phyloP scores from a whole-genome alignment of 441 rosid genomes.

The Viola pubescens region DNA sequence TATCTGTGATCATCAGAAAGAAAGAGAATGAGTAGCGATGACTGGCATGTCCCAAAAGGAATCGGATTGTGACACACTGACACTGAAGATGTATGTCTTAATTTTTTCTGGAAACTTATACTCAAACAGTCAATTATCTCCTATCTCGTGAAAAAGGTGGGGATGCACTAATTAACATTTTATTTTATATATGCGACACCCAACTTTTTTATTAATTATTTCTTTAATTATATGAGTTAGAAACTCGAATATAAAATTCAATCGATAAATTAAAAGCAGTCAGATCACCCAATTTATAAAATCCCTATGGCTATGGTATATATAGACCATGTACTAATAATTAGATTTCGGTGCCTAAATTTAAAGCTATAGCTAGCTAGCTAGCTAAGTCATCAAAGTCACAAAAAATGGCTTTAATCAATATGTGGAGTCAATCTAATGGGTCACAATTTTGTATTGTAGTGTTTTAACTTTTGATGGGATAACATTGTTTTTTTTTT shows the following conservation, averaged over 20 bases:
- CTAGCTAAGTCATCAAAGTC: not conserved
- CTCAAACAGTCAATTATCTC: slow-evolving; percentile 2
- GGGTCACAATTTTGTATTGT: not conserved
- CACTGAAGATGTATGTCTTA: not conserved
- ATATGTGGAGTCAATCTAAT: not conserved
- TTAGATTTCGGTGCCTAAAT: not conserved
- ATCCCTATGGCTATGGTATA: too few relatives aligned
- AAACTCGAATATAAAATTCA: too few relatives aligned
- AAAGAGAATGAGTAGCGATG: not conserved
- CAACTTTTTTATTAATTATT: too few relatives aligned
- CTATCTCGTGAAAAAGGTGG: slow-evolving; percentile 15
- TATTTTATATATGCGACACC: too few relatives aligned
- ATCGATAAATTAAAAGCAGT: too few relatives aligned
- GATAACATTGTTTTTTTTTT: too few relatives aligned
- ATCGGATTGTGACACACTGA: slow-evolving; percentile 27
- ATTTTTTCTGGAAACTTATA: slow-evolving; percentile 8
- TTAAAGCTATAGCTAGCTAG: not conserved
- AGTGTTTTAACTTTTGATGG: not conserved
- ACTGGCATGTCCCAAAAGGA: slow-evolving; percentile 6
- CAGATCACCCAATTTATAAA: too few relatives aligned
- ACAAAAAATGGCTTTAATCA: not conserved
- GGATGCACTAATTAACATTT: too few relatives aligned
- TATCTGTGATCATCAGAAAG: not conserved
- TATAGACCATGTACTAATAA: too few relatives aligned
- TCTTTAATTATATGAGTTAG: too few relatives aligned